phyloP scores from a whole-genome alignment of 2,329 filamentous ascomycete genomes.

The Gnomoniopsis sp. region DNA sequence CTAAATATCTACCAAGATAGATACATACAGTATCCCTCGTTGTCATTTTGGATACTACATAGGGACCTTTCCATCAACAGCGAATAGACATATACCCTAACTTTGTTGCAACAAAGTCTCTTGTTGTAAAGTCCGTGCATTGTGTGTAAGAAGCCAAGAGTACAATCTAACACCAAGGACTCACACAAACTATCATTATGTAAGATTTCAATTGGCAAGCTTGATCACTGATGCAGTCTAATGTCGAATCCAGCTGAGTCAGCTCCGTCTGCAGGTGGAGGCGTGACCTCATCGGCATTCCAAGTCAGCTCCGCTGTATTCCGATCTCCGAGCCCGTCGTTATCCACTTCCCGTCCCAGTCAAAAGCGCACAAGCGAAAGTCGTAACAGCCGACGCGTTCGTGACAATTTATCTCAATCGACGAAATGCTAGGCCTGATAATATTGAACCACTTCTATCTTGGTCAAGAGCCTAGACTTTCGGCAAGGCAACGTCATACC shows the following conservation, averaged over 20 bases:
- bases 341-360: background rate
- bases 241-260: background rate
- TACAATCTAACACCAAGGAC: no score
- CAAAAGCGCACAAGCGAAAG: background rate
- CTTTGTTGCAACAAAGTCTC: no score
- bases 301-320: background rate
- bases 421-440: background rate
- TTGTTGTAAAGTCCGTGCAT: no score
- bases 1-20: no score
- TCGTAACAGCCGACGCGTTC: background rate
- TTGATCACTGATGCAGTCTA: no score
- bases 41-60: no score
- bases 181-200: no score
- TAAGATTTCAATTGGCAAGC: no score
- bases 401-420: constrained; percentile 1
- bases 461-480: background rate
- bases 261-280: background rate
- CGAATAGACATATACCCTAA: no score
- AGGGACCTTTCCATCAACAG: no score
- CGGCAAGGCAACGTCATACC: background rate
- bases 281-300: background rate
- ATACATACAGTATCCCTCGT: no score
- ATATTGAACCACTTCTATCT: background rate
- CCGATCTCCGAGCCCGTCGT: background rate
- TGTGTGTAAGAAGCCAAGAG: no score